Conservation (phyloP, 2,329 filamentous ascomycete genomes). For the Dissoconium aciculare region DNA sequence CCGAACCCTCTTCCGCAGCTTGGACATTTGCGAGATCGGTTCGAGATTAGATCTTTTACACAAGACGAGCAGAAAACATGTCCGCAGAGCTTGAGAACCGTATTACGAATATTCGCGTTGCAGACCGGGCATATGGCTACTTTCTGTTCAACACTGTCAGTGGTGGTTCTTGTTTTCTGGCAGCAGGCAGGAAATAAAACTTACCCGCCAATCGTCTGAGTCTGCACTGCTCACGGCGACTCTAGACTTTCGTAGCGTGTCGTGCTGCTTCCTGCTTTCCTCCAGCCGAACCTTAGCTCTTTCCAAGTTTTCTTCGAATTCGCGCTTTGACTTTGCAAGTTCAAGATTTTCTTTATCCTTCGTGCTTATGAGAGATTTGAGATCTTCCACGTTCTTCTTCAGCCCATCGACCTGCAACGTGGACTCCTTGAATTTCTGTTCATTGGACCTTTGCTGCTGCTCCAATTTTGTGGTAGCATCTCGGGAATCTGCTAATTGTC, state of each 20-base stretch:
- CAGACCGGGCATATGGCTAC: conserved; percentile 85
- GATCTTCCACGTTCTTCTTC: conserved; percentile 59
- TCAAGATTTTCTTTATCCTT: conserved; percentile 58
- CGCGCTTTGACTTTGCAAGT: conserved; percentile 46
- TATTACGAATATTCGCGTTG: conserved; percentile 86
- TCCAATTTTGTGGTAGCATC: conserved; percentile 59
- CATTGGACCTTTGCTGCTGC: conserved; percentile 58
- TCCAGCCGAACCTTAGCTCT: conserved; percentile 64
- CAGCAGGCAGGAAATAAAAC: conserved; percentile 26
- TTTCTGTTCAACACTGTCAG: conserved; percentile 33
- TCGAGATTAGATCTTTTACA: conserved; percentile 75
- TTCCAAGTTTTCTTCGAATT: conserved; percentile 58
- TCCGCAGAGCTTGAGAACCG: conserved; percentile 80
- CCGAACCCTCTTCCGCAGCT: conserved; percentile 89
- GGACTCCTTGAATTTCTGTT: conserved; percentile 56
- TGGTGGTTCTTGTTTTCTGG: background rate
- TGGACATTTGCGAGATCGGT: conserved; percentile 87
- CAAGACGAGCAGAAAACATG: conserved; percentile 88
- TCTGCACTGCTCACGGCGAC: conserved; percentile 49
- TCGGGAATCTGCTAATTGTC: conserved; percentile 71
- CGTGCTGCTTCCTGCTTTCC: conserved; percentile 65
- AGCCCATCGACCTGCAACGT: conserved; percentile 55
- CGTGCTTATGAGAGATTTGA: conserved; percentile 56
- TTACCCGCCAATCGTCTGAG: conserved; percentile 72
- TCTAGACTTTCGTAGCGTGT: conserved; percentile 76